Evolutionary conservation across 345 rosid genomes (phyloP).

Genomic region (Cardamine resedifolia): DNA sequence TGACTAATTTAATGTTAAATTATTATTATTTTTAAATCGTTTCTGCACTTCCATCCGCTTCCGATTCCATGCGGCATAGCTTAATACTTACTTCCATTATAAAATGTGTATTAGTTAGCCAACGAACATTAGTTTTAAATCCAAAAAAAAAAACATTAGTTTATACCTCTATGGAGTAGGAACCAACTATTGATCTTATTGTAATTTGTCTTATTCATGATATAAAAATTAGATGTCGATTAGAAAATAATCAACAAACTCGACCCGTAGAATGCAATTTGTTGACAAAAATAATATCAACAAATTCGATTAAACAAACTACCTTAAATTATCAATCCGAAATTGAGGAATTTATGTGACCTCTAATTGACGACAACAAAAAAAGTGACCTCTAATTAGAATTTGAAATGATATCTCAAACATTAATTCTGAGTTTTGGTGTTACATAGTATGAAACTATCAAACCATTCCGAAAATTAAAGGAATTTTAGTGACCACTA

Average conservation of each 20-base stretch:
- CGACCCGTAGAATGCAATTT: neutral
- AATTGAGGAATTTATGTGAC: neutral
- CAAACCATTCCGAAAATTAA: neutral
- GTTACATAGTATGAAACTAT: too few relatives aligned
- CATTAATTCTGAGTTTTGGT: neutral
- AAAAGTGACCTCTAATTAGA: too few relatives aligned
- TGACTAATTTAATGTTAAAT: too few relatives aligned
- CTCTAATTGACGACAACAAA: too few relatives aligned
- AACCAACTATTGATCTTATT: conserved; percentile 4
- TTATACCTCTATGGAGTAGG: conserved; percentile 6
- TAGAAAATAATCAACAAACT: neutral
- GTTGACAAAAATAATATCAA: neutral
- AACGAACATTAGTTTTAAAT: neutral
- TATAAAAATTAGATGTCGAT: neutral
- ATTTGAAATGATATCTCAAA: neutral
- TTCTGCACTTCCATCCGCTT: too few relatives aligned
- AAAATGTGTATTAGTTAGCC: neutral
- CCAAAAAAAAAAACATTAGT: too few relatives aligned
- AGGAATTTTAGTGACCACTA: neutral
- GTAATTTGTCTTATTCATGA: neutral
- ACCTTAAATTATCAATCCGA: neutral
- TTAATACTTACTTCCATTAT: neutral
- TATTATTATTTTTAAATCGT: too few relatives aligned
- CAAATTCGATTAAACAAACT: neutral
- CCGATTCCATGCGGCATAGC: too few relatives aligned